Base-by-base conservation (phyloP, 495 filamentous ascomycete species). In the Podospora bellae-mahoneyi region DNA sequence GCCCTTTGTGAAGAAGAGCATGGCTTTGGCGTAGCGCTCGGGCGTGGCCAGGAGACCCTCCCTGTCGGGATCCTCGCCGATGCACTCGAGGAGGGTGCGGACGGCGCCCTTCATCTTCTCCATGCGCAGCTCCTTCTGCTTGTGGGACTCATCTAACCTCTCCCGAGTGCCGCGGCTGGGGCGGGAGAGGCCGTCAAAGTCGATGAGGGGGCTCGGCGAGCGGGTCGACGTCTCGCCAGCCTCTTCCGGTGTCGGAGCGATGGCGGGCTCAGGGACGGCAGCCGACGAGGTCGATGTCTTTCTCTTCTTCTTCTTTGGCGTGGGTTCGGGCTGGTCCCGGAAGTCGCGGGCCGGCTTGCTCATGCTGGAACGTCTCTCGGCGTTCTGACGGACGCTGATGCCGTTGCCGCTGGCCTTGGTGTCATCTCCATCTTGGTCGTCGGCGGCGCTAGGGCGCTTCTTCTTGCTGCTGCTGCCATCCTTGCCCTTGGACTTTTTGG, bases 1-100 rank as follows among this genome's bases (percentile, higher is more conserved):
- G 30, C 95, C 95, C 77, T 97, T 96, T n/a, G 95, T 99, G 81
- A 99, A 97, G 83, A 91, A 96, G 23, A 99, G 84, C 93, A 99
- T 94, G 5, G 95, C 95, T 78, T 94, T 94, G 67, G 96, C 95
- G 79, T 97, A 97, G 66, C 95, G 83, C 71, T 91, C 88, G 2
- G 96, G 95, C 1, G 95, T 99, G 55, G 88, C 90, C 2, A 91
- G 85, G 28, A 99, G 83, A 6, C 95, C 95, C 75, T 97, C 94
- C 54, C 95, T 86, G 73, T 94, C 89, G 0, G 95, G 93, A 76
- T 99, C 96, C 79, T 99, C 95, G 67, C 95, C 96, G 55, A 99
- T 85, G 72, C 95, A 98, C 80, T 99, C 96, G 6, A 99, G 84
- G 48, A 99, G 92, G 4, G 95, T 98, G 54, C 88, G 83, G 19